Evolutionary conservation across 2,329 filamentous ascomycete species (phyloP), one percentile per base, ranked within the genome.

Genomic region (Neophaeococcomyces aloes): DNA sequence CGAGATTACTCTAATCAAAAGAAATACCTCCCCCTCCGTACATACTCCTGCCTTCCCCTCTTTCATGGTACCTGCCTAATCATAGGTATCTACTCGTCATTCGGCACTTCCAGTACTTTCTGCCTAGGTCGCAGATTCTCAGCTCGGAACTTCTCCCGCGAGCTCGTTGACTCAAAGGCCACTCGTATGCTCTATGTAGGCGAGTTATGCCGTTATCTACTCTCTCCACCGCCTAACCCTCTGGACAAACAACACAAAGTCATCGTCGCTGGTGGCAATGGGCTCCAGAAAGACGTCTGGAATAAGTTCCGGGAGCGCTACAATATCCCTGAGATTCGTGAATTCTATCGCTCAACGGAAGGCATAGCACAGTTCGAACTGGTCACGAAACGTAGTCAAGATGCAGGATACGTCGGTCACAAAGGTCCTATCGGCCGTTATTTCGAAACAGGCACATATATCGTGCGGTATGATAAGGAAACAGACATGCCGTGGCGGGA

Each of bases 331-430:
- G 70, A 73, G 18, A 75, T 87, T 1, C 67, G 67, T 46, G 83
- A 88, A 59, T 86, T 88, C 63, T 88, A 86, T 68, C 83, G 81
- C 59, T 82, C 78, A 45, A 84, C 80, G 1, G 83, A 87, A 60
- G 81, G 82, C 17, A 69, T 85, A 34, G 72, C 86, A 52, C 62
- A 63, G 0, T 65, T 86, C 11, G 62, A 77, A 46, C 83, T 83
- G 55, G 59, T 70, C 18, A 73, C 71, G 38, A 70, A 3, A 58
- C 62, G 18, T 61, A 1, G 56, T 58, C 14, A 66, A 67, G 64
- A 70, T 40, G 83, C 4, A 59, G 66, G 45, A 0, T 69, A 67
- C 64, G 55, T 71, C 3, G 60, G 58, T 14, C 71, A 71, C 49
- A 61, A 67, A 37, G 68, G 71, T 34, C 61, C 61, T 1, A 60